Conservation (phyloP, 805 yeast species). For the Candida maesae region DNA sequence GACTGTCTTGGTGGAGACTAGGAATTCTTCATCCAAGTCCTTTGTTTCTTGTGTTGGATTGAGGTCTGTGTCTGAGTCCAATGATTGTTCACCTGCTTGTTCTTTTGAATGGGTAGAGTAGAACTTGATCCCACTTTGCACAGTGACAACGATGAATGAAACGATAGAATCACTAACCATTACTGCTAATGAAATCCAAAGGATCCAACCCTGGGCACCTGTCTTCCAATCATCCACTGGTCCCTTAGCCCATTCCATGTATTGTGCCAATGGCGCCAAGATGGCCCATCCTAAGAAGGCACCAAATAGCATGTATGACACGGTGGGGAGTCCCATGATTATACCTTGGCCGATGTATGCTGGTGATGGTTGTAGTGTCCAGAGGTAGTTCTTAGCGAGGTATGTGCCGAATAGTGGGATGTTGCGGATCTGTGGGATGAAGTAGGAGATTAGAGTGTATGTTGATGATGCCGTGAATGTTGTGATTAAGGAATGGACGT, state of each 20-base stretch:
- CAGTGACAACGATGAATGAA: conserved; percentile 62
- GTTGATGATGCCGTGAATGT: conserved; percentile 69
- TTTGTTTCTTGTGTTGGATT: conserved; percentile 16
- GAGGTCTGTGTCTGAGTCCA: background rate
- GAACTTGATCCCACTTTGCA: conserved; percentile 36
- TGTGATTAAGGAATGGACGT: conserved; percentile 51
- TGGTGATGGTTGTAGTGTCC: conserved; percentile 95
- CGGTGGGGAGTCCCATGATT: conserved; percentile 93
- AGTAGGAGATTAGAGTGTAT: conserved; percentile 70
- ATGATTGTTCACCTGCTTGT: too few relatives aligned
- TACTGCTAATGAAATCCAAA: conserved; percentile 89
- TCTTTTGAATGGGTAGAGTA: too few relatives aligned
- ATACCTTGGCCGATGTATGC: conserved; percentile 98
- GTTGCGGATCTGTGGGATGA: conserved; percentile 61
- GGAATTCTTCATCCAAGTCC: conserved; percentile 36
- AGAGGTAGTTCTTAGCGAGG: conserved; percentile 61
- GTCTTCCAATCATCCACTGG: conserved; percentile 87
- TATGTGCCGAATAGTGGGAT: conserved; percentile 73
- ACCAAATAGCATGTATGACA: conserved; percentile 86
- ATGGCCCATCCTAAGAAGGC: conserved; percentile 89
- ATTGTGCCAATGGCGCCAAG: conserved; percentile 74
- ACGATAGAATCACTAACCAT: conserved; percentile 92
- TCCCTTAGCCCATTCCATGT: conserved; percentile 83
- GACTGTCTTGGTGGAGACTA: conserved; percentile 49
- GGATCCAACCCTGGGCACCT: conserved; percentile 96